Base-by-base conservation (phyloP, 768 basidiomycete genomes). In the Mycena galopus region DNA sequence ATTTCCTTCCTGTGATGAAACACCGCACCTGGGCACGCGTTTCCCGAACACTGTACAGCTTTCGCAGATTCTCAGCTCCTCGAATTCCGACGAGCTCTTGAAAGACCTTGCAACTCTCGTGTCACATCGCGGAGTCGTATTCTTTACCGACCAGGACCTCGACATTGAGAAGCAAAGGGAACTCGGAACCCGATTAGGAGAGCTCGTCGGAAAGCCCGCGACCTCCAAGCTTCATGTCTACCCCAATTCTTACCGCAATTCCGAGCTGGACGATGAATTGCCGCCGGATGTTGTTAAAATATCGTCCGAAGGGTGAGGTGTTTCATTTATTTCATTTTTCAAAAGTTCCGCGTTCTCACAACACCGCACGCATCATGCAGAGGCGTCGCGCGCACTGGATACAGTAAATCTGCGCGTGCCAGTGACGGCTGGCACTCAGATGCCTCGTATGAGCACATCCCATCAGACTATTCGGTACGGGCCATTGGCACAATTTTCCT, bases 71-170 rank as follows among this genome's bases (percentile, higher is more conserved):
- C 84, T 91, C 23, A 72, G 79, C 0, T 84, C 85, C 2, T 77
- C 81, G 8, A 85, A 89, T 75, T 78, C 86, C 8, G 89, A 90
- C 73, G 85, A 86, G 70, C 80, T 89, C 58, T 79, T 91, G 70
- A 82, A 83, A 23, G 90, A 90, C 74, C 86, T 91, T 8, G 89
- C 90, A 0, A 83, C 83, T 2, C 83, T 90, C 50, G 83, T 87
- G 37, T 86, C 84, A 29, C 87, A 87, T 62, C 88, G 91, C 35
- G 90, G 90, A 4, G 91, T 92, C 56, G 89, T 91, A 7, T 92
- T 92, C 81, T 90, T 92, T 84, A 84, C 86, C 14, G 82, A 85
- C n/a, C 90, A 91, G 77, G 84, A 87, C 72, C 77, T 92, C 62
- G 82, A 78, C 4, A 78, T 88, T 47, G 82, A 84, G 30, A 84